phyloP scores from a whole-genome alignment of 345 rosid genomes.

The Salix exigua region DNA sequence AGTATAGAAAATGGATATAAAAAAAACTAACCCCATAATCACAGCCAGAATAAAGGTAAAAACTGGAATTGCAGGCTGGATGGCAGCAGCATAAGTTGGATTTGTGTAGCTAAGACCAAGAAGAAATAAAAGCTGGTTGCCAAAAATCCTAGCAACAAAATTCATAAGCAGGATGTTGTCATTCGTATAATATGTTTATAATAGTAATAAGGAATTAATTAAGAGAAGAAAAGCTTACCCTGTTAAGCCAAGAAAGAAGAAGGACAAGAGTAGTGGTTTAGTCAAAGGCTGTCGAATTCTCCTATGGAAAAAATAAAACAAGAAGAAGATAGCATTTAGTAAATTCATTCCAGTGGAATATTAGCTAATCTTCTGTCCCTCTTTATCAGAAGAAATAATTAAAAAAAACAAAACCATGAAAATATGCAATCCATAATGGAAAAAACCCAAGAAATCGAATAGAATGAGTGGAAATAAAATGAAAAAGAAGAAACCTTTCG shows the following conservation, averaged over 20 bases:
- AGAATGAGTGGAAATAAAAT: not conserved
- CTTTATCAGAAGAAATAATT: not conserved
- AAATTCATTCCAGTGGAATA: no score
- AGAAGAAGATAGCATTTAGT: no score
- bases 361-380: no score
- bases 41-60: conserved; percentile 90
- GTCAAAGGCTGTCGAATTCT: conserved; percentile 72
- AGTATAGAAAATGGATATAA: not conserved
- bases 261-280: conserved; percentile 55
- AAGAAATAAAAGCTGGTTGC: conserved; percentile 93
- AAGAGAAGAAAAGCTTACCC: conserved; percentile 50
- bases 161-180: conserved; percentile 11
- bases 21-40: conserved; percentile 71
- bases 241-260: conserved; percentile 82
- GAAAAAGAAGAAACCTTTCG: conserved; percentile 50
- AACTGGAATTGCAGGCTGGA: conserved; percentile 95
- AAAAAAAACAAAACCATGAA: not conserved
- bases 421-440: not conserved
- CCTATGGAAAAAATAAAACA: conserved; percentile 36
- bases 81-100: conserved; percentile 98
- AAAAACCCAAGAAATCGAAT: not conserved
- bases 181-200: not conserved
- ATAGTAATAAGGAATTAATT: conserved; percentile 5
- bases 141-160: conserved; percentile 68
- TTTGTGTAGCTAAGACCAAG: conserved; percentile 91